Evolutionary conservation across 164 flowering plant species (phyloP), one percentile per base, ranked within the genome.

Genomic region (Kalanchoe fedtschenkoi): DNA sequence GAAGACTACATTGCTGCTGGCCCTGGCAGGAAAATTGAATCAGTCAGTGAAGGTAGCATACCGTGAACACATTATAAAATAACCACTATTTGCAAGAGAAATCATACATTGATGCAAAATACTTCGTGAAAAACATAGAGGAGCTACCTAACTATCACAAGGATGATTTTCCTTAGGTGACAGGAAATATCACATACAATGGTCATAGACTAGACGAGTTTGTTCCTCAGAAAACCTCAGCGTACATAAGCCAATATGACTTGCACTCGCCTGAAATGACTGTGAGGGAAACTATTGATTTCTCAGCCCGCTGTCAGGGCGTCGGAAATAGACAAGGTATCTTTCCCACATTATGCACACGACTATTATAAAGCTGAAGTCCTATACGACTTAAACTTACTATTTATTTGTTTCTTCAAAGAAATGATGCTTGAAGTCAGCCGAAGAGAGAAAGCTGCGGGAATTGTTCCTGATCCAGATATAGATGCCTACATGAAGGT

Each of bases 251-350:
- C 69, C 86, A 85, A 71, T 34, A 80, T 66, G 88, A 81, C 64
- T 62, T 74, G 60, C 91, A 85, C 64, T 72, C 75, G 3, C 74
- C 83, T 7, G 82, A 80, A 61, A 76, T 85, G 84, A 83, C 86
- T 39, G 91, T 85, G 0, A 78, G 82, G 72, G 91, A 85, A 69
- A 80, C 85, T 13, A 68, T 83, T 24, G 86, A 85, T 60, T 85
- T 83, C 62, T 77, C 91, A 4, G 78, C 81, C 1, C 77, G 78
- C 4, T 85, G 81, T 62, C 87, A 83, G 60, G 91, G 91, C 16
- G 71, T 74, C 43, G 83, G 86, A 54, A 68, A 62, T 62, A 70
- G 84, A 68, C 68, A 75, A 54, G 84, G 86, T 79, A 65, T 56
- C 35, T 55, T 29, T 29, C 14, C 19, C 28, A 11, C n/a, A 46